Evolutionary conservation across 2,329 filamentous ascomycete genomes (phyloP).

Genomic region (Rachicladosporium sp.): DNA sequence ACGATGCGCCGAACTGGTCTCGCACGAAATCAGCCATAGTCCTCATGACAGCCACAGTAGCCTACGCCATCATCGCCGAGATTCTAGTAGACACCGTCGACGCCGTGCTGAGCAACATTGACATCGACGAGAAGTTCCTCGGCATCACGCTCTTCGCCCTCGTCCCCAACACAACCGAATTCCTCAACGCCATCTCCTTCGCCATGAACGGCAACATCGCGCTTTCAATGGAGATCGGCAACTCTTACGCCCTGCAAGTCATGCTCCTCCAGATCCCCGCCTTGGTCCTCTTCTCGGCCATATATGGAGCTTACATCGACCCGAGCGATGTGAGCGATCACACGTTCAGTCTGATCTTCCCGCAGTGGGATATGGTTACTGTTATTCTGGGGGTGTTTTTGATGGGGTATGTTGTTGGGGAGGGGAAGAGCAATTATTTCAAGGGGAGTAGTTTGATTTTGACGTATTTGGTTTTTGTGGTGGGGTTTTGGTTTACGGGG

Average conservation of each 20-base stretch:
- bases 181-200: constrained; percentile 97
- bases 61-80: constrained; percentile 95
- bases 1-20: constrained; percentile 98
- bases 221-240: constrained; percentile 96
- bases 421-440: constrained; percentile 99
- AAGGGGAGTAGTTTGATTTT: constrained; percentile 92
- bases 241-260: constrained; percentile 90
- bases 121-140: constrained; percentile 93
- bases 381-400: constrained; percentile 93
- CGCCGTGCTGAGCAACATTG: constrained; percentile 78
- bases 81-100: constrained; percentile 96
- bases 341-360: constrained; percentile 80
- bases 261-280: constrained; percentile 90
- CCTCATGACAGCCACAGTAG: constrained; percentile 71
- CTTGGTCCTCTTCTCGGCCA: constrained; percentile 77
- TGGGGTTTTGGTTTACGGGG: constrained; percentile 79
- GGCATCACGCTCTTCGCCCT: constrained; percentile 93
- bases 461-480: constrained; percentile 81
- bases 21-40: constrained; percentile 82
- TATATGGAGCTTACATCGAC: constrained; percentile 51
- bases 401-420: constrained; percentile 92
- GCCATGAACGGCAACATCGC: constrained; percentile 99
- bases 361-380: constrained; percentile 98
- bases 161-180: constrained; percentile 96
- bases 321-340: constrained; percentile 43